Base-by-base conservation (phyloP, 1,284 basidiomycete genomes). In the Sphagnurus paluster region DNA sequence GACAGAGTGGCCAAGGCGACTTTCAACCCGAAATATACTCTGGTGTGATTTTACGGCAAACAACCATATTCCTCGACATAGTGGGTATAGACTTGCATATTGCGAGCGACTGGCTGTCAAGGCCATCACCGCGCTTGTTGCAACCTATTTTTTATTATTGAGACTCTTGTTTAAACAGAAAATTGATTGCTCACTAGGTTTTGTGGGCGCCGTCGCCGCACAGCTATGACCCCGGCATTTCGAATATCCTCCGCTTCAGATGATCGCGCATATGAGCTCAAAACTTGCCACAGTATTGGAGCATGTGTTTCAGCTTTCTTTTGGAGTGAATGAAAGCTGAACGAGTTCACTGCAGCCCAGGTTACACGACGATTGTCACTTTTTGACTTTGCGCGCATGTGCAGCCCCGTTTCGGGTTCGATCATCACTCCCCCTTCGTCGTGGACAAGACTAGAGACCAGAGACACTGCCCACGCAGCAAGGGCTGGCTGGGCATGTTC, bases 61-160 rank as follows among this genome's bases (percentile, higher is more conserved):
- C 2, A 48, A 25, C 52, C 54, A 57, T 14, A 57, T 50, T 4
- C 52, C 56, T 11, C 46, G 44, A 39, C 56, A 55, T 8, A 57
- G 21, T 11, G 46, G 30, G 24, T 52, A 52, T 5, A 52, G 19
- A 37, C 45, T 55, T 28, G 54, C 54, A 20, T 30, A 34, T 14
- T 54, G 44, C 32, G 46, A 55, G 23, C 42, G 45, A 8, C 42
- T 28, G 36, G 54, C 53, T 13, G 50, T 54, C 28, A 57, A 28
- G 2, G 49, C 39, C 56, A 57, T 54, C 8, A 55, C 28, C 9
- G 54, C 50, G 46, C 50, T 54, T 16, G 46, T 47, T n/a, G 24
- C 35, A 20, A 49, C 46, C 55, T 56, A 37, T 24, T 4, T 14
- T 19, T n/a, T 21, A 24, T 23, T 25, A 13, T 29, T 14, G 17